phyloP scores from a whole-genome alignment of 768 basidiomycete species.

The Suillus tomentosus region DNA sequence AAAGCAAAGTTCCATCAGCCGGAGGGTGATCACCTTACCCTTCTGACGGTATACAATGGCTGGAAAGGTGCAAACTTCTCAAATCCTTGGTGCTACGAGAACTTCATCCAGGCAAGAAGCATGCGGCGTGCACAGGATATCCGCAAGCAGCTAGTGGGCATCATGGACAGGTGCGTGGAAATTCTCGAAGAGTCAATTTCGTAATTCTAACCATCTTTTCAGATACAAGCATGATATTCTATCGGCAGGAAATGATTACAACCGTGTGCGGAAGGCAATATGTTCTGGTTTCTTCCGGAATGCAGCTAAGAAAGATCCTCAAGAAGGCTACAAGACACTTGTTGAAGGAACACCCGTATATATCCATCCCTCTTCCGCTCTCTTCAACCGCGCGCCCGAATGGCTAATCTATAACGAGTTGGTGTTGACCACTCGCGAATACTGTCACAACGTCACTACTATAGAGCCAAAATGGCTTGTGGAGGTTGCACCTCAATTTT shows the following conservation, averaged over 20 bases:
- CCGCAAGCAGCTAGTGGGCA: conserved; percentile 93
- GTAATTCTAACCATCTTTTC: conserved; percentile 16
- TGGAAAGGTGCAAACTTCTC: conserved; percentile 97
- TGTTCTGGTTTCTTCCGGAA: conserved; percentile 98
- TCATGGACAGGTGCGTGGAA: conserved; percentile 88
- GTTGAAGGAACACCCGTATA: conserved; percentile 99
- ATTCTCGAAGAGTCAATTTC: not conserved
- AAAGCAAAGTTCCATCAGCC: conserved; percentile 99
- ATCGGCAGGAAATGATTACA: conserved; percentile 91
- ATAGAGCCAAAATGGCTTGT: conserved; percentile 99
- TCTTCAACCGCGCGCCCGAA: conserved; percentile 97
- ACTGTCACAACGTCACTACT: conserved; percentile 90
- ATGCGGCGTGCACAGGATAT: conserved; percentile 98
- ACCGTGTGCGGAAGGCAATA: conserved; percentile 90
- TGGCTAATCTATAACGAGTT: conserved; percentile 97
- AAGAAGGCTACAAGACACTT: conserved; percentile 97
- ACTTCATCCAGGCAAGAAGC: conserved; percentile 96
- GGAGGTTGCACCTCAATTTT: conserved; percentile 97
- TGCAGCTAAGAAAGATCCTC: conserved; percentile 97
- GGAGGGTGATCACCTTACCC: conserved; percentile 93
- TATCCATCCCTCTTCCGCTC: conserved; percentile 94
- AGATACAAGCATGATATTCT: conserved; percentile 97
- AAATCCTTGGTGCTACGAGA: conserved; percentile 99
- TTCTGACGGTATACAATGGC: conserved; percentile 95
- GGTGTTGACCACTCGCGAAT: conserved; percentile 94